Evolutionary conservation across 1,139 yeast genomes (phyloP).

Genomic region (Candida sanyaensis): DNA sequence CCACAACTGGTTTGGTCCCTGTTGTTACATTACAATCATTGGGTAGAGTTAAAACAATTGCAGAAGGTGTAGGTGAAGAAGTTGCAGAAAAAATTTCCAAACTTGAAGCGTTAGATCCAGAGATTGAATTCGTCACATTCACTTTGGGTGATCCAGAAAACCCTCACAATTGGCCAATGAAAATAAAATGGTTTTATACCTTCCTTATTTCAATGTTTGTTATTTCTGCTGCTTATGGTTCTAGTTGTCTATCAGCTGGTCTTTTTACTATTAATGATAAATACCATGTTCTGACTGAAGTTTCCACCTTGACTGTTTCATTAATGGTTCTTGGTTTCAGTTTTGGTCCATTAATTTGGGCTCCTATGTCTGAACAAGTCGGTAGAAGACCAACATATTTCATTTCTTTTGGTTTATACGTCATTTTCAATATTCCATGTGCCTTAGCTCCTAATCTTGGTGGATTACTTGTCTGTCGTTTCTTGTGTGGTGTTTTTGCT

Average conservation of each 20-base stretch:
- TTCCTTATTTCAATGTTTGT: slow-evolving; percentile 66
- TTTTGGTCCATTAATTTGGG: slow-evolving; percentile 88
- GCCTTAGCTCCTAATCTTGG: slow-evolving; percentile 86
- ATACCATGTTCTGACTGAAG: slow-evolving; percentile 72
- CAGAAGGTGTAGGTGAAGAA: slow-evolving; percentile 10
- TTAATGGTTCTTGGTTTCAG: slow-evolving; percentile 88
- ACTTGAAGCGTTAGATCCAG: slow-evolving; percentile 50
- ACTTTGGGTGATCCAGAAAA: slow-evolving; percentile 76
- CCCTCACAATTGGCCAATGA: slow-evolving; percentile 78
- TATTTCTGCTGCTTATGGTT: slow-evolving; percentile 86
- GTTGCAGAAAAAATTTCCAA: slow-evolving; percentile 15
- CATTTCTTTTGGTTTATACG: slow-evolving; percentile 71
- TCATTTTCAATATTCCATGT: slow-evolving; percentile 83
- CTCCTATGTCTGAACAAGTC: slow-evolving; percentile 82
- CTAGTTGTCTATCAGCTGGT: slow-evolving; percentile 88
- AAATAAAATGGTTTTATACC: slow-evolving; percentile 67
- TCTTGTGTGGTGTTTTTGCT: slow-evolving; percentile 84
- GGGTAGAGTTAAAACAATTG: slow-evolving; percentile 52
- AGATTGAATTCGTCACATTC: slow-evolving; percentile 81
- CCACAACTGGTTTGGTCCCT: slow-evolving; percentile 83
- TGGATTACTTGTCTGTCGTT: slow-evolving; percentile 75
- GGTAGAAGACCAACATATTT: slow-evolving; percentile 87
- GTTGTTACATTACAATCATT: slow-evolving; percentile 66
- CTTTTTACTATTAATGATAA: slow-evolving; percentile 61
- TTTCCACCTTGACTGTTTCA: slow-evolving; percentile 76